Percentiles rank a stretch among this genome's conserved stretches.
These are phyloP conservation scores for Lactarius indigo DNA, from an alignment of 768 basidiomycete genomes.

Conservation along the genomic window DNA sequence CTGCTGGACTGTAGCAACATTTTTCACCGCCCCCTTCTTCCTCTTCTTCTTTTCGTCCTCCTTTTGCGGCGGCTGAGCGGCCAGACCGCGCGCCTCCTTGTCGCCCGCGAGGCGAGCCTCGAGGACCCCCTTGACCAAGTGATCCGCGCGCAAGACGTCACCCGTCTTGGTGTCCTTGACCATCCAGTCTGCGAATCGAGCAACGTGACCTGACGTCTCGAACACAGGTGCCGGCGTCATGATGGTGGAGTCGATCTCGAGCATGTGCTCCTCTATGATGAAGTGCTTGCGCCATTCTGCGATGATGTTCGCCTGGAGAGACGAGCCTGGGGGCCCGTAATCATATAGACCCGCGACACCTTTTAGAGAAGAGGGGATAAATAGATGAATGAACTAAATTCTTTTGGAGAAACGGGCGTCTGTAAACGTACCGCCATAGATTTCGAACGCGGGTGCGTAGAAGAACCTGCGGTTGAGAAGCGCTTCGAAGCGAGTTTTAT, in stretches of 20 bases:
- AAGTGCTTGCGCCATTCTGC: conserved; percentile 97
- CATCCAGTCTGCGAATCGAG: conserved; percentile 99
- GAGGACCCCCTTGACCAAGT: conserved; percentile 89
- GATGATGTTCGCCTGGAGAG: conserved; percentile 95
- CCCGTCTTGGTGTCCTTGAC: conserved; percentile 94
- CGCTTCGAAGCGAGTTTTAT: conserved; percentile 80
- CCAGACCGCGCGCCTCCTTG: conserved; percentile 78
- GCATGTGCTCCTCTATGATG: conserved; percentile 97
- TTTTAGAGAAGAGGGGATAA: conserved; percentile 32
- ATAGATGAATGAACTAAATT: background rate
- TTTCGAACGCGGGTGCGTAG: conserved; percentile 97
- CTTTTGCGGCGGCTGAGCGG: conserved; percentile 48
- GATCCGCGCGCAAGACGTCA: conserved; percentile 94
- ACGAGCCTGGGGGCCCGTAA: conserved; percentile 94
- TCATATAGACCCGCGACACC: conserved; percentile 98
- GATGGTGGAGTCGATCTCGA: conserved; percentile 96
- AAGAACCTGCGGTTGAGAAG: conserved; percentile 91
- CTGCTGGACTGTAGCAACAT: conserved; percentile 55
- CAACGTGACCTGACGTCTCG: conserved; percentile 96
- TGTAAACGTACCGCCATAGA: conserved; percentile 81
- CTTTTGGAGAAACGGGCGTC: background rate
- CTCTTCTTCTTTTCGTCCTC: conserved; percentile 60
- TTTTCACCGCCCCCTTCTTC: conserved; percentile 80
- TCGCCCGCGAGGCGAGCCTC: conserved; percentile 88
- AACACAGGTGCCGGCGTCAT: conserved; percentile 96